Conservation (phyloP, 2,329 filamentous ascomycete species). For the Talaromyces sp. region DNA sequence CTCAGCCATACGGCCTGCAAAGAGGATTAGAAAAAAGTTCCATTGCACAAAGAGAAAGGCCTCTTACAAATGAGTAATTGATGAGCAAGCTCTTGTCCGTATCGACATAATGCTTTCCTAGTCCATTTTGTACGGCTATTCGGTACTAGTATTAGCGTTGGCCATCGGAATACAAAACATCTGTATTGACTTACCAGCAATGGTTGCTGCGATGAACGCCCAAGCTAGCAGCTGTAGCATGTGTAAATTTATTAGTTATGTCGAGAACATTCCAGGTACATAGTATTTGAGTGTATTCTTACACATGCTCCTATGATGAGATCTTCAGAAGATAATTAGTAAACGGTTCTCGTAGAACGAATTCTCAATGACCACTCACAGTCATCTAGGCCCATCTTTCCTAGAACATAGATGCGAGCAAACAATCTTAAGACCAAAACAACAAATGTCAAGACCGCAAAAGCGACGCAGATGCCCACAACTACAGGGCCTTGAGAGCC, state of each 20-base stretch:
- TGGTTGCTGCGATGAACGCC: constrained; percentile 41
- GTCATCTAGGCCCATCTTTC: constrained; percentile 33
- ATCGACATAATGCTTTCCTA: constrained; percentile 20
- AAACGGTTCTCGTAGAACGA: not conserved
- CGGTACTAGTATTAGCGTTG: constrained; percentile 7
- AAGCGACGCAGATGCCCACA: constrained; percentile 38
- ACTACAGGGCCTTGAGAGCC: constrained; percentile 41
- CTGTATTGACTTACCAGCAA: constrained; percentile 29
- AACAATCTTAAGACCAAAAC: constrained; percentile 44
- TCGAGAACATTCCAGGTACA: constrained; percentile 1
- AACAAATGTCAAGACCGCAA: constrained; percentile 42
- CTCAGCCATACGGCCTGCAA: constrained; percentile 49
- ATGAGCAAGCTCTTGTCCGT: constrained; percentile 14
- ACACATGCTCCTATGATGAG: constrained; percentile 36
- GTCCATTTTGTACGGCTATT: constrained; percentile 23
- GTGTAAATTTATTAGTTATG: no score
- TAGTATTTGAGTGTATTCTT: constrained; percentile 10
- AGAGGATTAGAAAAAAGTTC: constrained; percentile 2
- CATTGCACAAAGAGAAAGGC: not conserved
- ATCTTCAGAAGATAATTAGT: constrained; percentile 23
- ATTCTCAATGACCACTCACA: constrained; percentile 24
- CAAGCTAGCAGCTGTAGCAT: constrained; percentile 36
- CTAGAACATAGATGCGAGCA: constrained; percentile 43
- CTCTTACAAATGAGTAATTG: constrained; percentile 23
- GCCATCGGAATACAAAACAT: not conserved